Percentiles rank a stretch among this genome's conserved stretches.
These are phyloP conservation scores for Colletotrichum sojae DNA, from an alignment of 2,329 filamentous ascomycete species.

Conservation along the genomic window DNA sequence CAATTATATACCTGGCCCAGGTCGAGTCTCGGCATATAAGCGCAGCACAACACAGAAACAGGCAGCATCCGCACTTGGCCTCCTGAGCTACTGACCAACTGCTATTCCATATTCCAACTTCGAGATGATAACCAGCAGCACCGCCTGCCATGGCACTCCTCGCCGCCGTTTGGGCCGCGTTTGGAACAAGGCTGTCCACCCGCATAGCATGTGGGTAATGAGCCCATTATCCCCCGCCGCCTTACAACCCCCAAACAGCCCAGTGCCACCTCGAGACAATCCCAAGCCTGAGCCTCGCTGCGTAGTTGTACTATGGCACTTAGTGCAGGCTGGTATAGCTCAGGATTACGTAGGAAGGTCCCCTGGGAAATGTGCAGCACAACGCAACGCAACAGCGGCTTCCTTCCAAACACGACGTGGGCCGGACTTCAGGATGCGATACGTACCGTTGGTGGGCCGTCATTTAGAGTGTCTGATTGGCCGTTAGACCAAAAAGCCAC, in stretches of 20 bases:
- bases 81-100: no score
- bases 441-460: slow-evolving; percentile 19
- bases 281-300: slow-evolving; percentile 8
- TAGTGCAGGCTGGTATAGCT: no score
- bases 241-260: slow-evolving; percentile 30
- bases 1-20: no score
- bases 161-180: slow-evolving; percentile 35
- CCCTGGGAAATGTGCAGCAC: no score
- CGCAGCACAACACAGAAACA: background rate
- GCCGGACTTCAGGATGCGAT: slow-evolving; percentile 24
- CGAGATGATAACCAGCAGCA: background rate
- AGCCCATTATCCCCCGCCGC: slow-evolving; percentile 34
- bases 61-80: no score
- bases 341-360: no score
- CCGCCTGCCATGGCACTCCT: slow-evolving; percentile 15
- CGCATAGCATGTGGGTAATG: slow-evolving; percentile 35
- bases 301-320: background rate
- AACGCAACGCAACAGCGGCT: background rate
- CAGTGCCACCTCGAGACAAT: slow-evolving; percentile 35
- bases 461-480: slow-evolving; percentile 24
- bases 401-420: slow-evolving; percentile 14
- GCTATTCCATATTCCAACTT: no score
- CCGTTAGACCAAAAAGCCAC: background rate
- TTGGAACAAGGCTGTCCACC: slow-evolving; percentile 38
- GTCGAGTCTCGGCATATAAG: no score